These are phyloP conservation scores for Hypoxylon crocopeplum DNA, from an alignment of 495 filamentous ascomycete species.

Conservation along the genomic window DNA sequence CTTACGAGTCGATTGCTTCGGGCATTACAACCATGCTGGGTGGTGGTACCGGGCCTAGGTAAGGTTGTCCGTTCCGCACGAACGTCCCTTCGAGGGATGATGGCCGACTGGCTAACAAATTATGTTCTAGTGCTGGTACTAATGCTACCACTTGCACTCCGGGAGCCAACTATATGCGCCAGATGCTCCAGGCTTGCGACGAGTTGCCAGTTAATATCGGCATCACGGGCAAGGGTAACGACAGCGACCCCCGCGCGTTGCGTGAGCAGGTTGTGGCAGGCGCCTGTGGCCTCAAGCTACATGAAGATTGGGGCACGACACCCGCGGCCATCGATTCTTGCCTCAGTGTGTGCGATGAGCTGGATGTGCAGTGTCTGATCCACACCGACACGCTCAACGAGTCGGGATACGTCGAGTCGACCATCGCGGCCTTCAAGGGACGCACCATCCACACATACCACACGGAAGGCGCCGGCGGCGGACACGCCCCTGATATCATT, in stretches of 20 bases:
- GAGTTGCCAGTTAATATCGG: slow-evolving; percentile 88
- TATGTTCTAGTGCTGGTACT: slow-evolving; percentile 73
- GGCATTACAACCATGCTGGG: slow-evolving; percentile 93
- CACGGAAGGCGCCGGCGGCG: slow-evolving; percentile 95
- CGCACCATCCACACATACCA: slow-evolving; percentile 98
- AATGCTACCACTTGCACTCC: slow-evolving; percentile 97
- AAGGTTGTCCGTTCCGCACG: slow-evolving; percentile 25
- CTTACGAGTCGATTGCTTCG: slow-evolving; percentile 81
- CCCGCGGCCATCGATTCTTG: slow-evolving; percentile 94
- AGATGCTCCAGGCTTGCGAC: slow-evolving; percentile 94
- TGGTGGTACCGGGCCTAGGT: slow-evolving; percentile 90
- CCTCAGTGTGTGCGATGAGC: slow-evolving; percentile 84
- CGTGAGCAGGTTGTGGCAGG: slow-evolving; percentile 84
- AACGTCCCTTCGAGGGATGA: background rate
- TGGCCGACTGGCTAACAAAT: no score
- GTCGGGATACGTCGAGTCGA: slow-evolving; percentile 95
- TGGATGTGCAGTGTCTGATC: slow-evolving; percentile 93
- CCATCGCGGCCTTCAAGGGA: slow-evolving; percentile 83
- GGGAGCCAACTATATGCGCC: slow-evolving; percentile 78
- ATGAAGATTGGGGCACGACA: slow-evolving; percentile 97
- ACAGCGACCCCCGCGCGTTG: slow-evolving; percentile 70
- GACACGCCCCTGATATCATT: slow-evolving; percentile 98
- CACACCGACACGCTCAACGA: slow-evolving; percentile 99
- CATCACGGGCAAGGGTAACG: slow-evolving; percentile 97
- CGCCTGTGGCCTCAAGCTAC: slow-evolving; percentile 89